Conservation (phyloP, 106 monocot species). For the Dioscorea dumetorum region DNA sequence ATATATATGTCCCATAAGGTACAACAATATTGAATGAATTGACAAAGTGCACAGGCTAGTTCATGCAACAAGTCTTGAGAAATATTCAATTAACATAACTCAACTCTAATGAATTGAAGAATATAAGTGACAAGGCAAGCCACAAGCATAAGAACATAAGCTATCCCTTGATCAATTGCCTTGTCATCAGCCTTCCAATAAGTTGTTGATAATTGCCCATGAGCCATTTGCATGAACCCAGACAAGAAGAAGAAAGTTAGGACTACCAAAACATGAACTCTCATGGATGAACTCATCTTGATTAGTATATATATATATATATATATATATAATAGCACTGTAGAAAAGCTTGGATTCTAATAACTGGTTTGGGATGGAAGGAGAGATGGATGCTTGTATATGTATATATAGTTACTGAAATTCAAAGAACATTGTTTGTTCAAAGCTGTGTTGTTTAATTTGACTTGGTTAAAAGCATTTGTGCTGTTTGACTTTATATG, state of each 20-base stretch:
- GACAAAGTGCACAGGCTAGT: too few species aligned
- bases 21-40: too few species aligned
- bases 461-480: too few species aligned
- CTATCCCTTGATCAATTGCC: neutral
- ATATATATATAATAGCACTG: neutral
- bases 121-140: neutral
- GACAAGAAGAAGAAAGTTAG: neutral
- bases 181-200: neutral
- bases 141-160: neutral
- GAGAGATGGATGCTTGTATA: neutral
- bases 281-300: neutral
- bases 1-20: too few species aligned
- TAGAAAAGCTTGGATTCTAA: too few species aligned
- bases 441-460: too few species aligned
- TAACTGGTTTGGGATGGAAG: neutral
- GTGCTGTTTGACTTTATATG: too few species aligned
- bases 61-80: too few species aligned
- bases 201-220: neutral
- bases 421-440: too few species aligned
- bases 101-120: neutral
- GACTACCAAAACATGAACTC: neutral
- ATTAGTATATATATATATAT: neutral
- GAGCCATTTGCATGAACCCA: neutral
- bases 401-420: neutral
- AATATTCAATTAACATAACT: too few species aligned